A percentile compares a stretch with the other conserved stretches of the same genome.
Evolutionary conservation across 192 early-diverging fungal species (phyloP).

Genomic region (Funneliformis mosseae): DNA sequence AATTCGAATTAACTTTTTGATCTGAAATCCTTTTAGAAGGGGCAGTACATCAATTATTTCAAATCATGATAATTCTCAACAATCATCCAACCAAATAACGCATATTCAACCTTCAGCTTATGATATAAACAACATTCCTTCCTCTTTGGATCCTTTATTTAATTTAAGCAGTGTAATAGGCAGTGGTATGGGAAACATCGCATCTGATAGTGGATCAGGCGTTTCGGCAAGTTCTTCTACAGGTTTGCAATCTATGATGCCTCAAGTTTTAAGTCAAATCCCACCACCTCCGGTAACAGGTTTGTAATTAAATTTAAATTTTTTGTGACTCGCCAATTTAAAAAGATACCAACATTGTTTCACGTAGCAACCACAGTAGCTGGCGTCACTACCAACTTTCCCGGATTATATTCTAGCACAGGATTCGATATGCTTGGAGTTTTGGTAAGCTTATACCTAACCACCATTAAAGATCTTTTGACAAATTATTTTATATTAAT

Average conservation of each 20-base stretch:
- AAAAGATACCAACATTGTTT: not conserved
- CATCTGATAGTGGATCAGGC: not conserved
- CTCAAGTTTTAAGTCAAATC: not conserved
- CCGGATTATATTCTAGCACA: constrained; percentile 50
- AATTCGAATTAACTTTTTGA: not conserved
- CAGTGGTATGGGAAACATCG: not conserved
- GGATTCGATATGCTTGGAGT: constrained; percentile 55
- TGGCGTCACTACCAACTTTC: constrained; percentile 26
- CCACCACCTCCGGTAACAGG: not conserved
- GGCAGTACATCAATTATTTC: not conserved
- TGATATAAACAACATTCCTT: constrained; percentile 22
- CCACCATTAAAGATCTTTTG: not conserved
- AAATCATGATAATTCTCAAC: not conserved
- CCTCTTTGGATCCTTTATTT: constrained; percentile 27
- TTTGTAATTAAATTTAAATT: not conserved
- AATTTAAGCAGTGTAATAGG: constrained; percentile 8
- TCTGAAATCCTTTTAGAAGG: not conserved
- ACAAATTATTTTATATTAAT: not conserved
- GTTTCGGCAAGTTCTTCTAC: not conserved
- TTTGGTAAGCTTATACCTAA: constrained; percentile 28
- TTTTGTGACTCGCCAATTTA: not conserved
- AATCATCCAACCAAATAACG: not conserved
- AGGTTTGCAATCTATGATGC: not conserved
- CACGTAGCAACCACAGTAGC: not conserved
- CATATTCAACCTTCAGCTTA: constrained; percentile 15